Evolutionary conservation across 2,329 filamentous ascomycete species (phyloP), one percentile per base, ranked within the genome.

Genomic region (Talaromyces rugulosus): DNA sequence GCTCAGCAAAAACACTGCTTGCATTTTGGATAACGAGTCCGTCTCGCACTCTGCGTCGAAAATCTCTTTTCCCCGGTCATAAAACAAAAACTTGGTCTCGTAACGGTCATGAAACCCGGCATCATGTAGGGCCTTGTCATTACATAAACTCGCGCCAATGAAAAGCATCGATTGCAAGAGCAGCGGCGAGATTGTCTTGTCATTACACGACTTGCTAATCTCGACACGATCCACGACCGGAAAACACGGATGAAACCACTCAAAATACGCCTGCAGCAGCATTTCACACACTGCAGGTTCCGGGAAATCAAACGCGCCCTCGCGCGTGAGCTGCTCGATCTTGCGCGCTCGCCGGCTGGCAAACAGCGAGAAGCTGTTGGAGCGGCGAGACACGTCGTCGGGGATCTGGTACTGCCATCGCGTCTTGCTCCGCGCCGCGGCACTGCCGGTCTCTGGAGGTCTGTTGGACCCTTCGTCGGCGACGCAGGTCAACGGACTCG

Each of bases 231-330:
- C 81, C 0, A 86, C 65, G 12, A 86, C 77, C 0, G 83, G 82
- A 55, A 85, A 86, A 59, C 81, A 82, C 0, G 83, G 82, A 64
- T 86, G 83, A 58, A 85, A 85, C 78, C 82, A 83, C 27, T 75
- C 72, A 60, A 86, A 85, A 70, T 85, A 86, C 0, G 82, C 82
- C 18, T 78, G 72, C 0, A 85, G 66, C 0, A 83, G 72, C 1
- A 74, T 74, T 4, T 80, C 71, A 50, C 79, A 78, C 18, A 79
- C 74, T 2, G 75, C 67, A 14, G 72, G 65, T 2, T 78, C 74
- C 0, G 83, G 82, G 28, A 83, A 78, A 0, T 77, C 76, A 50
- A 85, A 78, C 2, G 74, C 77, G 0, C 75, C 78, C 36, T 78
- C 77, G 3, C 71, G 72, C 36, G 70, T 71, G 1, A 81, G 69